These are phyloP conservation scores for Rhizopogon roseolus DNA, from an alignment of 768 basidiomycete genomes.

Conservation along the genomic window DNA sequence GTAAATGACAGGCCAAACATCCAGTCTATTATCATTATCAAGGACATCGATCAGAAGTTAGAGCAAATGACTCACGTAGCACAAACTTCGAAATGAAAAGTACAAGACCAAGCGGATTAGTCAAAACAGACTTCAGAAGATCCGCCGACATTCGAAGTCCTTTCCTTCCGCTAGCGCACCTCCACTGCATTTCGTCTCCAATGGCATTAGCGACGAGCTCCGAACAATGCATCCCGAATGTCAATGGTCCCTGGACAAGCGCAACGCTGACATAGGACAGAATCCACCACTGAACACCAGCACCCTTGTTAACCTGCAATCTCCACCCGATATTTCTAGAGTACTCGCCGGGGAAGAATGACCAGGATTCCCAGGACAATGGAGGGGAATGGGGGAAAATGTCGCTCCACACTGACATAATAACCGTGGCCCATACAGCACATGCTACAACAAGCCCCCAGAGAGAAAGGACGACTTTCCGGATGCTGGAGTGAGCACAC, in stretches of 20 bases:
- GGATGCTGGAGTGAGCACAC: slow-evolving; percentile 16
- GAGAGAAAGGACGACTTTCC: slow-evolving; percentile 16
- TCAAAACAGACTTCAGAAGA: slow-evolving; percentile 6
- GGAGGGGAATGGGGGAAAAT: not conserved
- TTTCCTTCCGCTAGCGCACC: not conserved
- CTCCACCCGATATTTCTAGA: no score
- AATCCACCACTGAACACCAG: no score
- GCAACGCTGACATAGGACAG: not conserved
- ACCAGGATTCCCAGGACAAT: slow-evolving; percentile 16
- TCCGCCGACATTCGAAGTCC: not conserved
- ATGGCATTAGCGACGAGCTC: not conserved
- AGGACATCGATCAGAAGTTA: not conserved
- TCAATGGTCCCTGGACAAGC: not conserved
- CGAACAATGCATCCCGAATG: not conserved
- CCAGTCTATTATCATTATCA: slow-evolving; percentile 16
- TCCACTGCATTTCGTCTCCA: not conserved
- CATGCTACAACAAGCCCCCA: slow-evolving; percentile 18
- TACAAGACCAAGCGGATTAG: not conserved
- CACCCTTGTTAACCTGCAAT: no score
- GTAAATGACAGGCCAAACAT: slow-evolving; percentile 26
- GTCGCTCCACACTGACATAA: slow-evolving; percentile 7
- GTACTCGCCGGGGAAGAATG: slow-evolving; percentile 16
- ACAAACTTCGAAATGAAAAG: slow-evolving; percentile 18
- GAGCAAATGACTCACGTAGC: slow-evolving; percentile 15
- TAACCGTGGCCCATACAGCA: slow-evolving; percentile 18